Conservation (phyloP, 2,329 filamentous ascomycete genomes). For the Neospermospora avenae region DNA sequence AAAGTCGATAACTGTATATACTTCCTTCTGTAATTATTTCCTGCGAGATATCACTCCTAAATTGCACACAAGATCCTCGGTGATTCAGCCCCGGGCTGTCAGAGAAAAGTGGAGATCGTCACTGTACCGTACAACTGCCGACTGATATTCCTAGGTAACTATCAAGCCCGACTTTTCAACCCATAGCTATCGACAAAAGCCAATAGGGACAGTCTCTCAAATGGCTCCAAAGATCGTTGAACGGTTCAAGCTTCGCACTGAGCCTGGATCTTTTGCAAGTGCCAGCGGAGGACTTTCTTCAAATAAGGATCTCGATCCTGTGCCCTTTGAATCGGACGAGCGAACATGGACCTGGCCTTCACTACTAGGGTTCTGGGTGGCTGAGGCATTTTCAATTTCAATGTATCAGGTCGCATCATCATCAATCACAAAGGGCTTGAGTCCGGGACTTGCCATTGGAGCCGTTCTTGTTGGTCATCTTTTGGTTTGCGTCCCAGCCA, state of each 20-base stretch:
- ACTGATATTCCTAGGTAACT: background rate
- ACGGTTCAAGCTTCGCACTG: slow-evolving; percentile 18
- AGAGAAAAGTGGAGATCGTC: slow-evolving; percentile 4
- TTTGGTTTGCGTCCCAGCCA: slow-evolving; percentile 51
- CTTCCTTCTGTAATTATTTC: too few relatives aligned
- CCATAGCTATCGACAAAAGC: background rate
- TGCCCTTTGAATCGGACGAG: slow-evolving; percentile 25
- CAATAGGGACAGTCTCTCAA: background rate
- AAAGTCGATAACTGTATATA: too few relatives aligned
- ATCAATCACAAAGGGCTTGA: slow-evolving; percentile 28
- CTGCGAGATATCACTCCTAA: too few relatives aligned
- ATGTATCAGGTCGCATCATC: slow-evolving; percentile 30
- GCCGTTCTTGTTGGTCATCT: slow-evolving; percentile 54
- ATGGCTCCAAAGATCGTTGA: slow-evolving; percentile 19
- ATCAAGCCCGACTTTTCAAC: background rate
- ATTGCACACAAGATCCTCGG: too few relatives aligned
- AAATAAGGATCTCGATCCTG: slow-evolving; percentile 28
- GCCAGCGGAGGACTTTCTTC: slow-evolving; percentile 15
- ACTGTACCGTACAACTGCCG: background rate
- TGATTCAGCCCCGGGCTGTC: background rate
- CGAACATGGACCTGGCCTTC: slow-evolving; percentile 28
- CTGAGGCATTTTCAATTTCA: slow-evolving; percentile 30
- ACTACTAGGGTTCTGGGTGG: slow-evolving; percentile 30
- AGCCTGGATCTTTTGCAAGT: slow-evolving; percentile 20
- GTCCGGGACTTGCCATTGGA: slow-evolving; percentile 24